These are phyloP conservation scores for Pleurotus sapidus DNA, from an alignment of 768 basidiomycete genomes.

Conservation along the genomic window DNA sequence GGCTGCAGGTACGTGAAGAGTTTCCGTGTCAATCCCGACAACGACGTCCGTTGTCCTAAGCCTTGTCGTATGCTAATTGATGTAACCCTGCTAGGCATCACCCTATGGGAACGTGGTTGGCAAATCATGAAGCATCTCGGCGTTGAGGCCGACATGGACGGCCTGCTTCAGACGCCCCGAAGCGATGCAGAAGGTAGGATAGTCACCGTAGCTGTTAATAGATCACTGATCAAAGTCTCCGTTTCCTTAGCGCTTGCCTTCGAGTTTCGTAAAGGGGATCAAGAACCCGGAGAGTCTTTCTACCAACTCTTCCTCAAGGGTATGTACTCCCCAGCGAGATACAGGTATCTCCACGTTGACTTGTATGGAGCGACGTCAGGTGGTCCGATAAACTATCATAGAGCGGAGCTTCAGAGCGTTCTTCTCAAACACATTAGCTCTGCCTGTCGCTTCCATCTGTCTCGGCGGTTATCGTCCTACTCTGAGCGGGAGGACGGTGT, in stretches of 20 bases:
- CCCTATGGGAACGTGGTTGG: conserved; percentile 28
- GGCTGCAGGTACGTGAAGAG: conserved; percentile 29
- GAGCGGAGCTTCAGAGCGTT: conserved; percentile 41
- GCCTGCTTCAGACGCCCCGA: not conserved
- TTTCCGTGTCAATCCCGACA: conserved; percentile 8
- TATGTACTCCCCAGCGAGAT: not conserved
- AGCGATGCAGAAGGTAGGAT: not conserved
- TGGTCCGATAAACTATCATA: conserved; percentile 29
- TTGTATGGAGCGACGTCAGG: conserved; percentile 12
- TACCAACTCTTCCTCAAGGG: conserved; percentile 21
- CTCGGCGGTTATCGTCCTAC: conserved; percentile 40
- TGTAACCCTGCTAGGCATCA: conserved; percentile 20
- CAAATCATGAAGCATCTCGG: conserved; percentile 21
- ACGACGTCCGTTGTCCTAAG: not conserved
- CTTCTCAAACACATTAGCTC: conserved; percentile 34
- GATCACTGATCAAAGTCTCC: too few species aligned
- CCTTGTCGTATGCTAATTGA: conserved; percentile 11
- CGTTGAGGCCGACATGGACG: conserved; percentile 11
- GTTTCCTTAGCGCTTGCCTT: conserved; percentile 18
- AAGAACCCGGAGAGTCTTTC: conserved; percentile 24
- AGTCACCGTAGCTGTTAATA: too few species aligned
- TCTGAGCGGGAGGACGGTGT: conserved; percentile 14
- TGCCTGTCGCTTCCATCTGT: conserved; percentile 27
- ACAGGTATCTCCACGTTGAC: not conserved
- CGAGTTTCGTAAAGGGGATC: conserved; percentile 29